Evolutionary conservation across 139 green algal genomes (phyloP).

Genomic region (Coelastrella sp.): DNA sequence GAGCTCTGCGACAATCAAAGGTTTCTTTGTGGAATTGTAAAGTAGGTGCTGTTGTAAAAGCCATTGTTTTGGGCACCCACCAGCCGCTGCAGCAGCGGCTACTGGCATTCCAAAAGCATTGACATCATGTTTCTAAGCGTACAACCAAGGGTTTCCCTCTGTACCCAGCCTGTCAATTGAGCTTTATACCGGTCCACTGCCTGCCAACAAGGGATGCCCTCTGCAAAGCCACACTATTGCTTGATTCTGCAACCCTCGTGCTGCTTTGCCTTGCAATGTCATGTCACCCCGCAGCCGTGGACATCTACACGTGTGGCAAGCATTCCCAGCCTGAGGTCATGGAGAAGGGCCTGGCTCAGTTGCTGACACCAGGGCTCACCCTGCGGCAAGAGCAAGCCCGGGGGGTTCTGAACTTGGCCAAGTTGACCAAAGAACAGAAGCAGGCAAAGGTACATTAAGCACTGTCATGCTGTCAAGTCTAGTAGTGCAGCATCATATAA

Average conservation of each 20-base stretch:
- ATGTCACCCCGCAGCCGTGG: background rate
- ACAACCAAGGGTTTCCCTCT: too few species aligned
- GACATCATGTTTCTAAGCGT: too few species aligned
- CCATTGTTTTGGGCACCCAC: background rate
- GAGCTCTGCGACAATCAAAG: too few species aligned
- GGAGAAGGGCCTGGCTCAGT: background rate
- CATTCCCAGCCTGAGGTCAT: background rate
- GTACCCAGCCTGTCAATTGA: too few species aligned
- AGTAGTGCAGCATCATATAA: too few species aligned
- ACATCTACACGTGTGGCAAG: conserved; percentile 27
- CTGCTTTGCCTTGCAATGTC: background rate
- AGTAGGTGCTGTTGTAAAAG: background rate
- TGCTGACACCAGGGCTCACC: conserved; percentile 14
- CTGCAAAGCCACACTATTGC: too few species aligned
- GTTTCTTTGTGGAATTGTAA: too few species aligned
- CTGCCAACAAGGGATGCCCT: too few species aligned
- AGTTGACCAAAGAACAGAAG: background rate
- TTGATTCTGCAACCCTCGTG: background rate
- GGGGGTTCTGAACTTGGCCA: background rate
- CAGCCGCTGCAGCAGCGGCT: too few species aligned
- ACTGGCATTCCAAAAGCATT: too few species aligned
- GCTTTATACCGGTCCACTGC: too few species aligned
- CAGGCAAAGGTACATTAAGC: background rate
- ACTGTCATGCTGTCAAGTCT: background rate
- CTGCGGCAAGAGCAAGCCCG: background rate